A percentile compares a stretch with the other conserved stretches of the same genome.
These are phyloP conservation scores for Malassezia obtusa DNA, from an alignment of 1,284 basidiomycete species.

Conservation along the genomic window DNA sequence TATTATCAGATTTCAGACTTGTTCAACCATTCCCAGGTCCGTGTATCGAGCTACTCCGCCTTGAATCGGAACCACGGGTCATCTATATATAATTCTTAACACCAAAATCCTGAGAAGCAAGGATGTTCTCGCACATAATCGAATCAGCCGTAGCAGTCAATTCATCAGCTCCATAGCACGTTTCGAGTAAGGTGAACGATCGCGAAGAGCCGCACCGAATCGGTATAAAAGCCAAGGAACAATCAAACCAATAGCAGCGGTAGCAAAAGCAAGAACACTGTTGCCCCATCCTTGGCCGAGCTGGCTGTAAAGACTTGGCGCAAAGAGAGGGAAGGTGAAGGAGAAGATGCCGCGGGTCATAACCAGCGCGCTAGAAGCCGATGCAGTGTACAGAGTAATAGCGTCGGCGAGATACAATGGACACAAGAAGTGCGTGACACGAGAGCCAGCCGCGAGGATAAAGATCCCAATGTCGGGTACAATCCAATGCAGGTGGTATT, in stretches of 20 bases:
- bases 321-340: constrained; percentile 61
- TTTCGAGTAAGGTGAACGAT: neutral
- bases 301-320: constrained; percentile 57
- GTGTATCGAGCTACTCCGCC: no score
- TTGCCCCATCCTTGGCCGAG: constrained; percentile 56
- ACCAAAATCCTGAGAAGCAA: no score
- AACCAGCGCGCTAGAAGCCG: constrained; percentile 15
- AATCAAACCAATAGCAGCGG: constrained; percentile 21
- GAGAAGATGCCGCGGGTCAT: constrained; percentile 7
- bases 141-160: neutral
- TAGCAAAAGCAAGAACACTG: constrained; percentile 21
- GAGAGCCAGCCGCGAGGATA: constrained; percentile 19
- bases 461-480: constrained; percentile 53
- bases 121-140: no score
- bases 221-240: constrained; percentile 11
- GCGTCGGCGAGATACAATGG: constrained; percentile 23
- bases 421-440: constrained; percentile 5
- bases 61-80: no score
- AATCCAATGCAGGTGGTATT: constrained; percentile 58
- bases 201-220: neutral
- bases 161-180: constrained; percentile 5
- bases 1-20: no score
- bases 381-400: constrained; percentile 17
- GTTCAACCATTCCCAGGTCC: no score
- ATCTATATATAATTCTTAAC: no score